These are phyloP conservation scores for Xylaria sp. DNA, from an alignment of 2,329 filamentous ascomycete genomes.

Conservation along the genomic window DNA sequence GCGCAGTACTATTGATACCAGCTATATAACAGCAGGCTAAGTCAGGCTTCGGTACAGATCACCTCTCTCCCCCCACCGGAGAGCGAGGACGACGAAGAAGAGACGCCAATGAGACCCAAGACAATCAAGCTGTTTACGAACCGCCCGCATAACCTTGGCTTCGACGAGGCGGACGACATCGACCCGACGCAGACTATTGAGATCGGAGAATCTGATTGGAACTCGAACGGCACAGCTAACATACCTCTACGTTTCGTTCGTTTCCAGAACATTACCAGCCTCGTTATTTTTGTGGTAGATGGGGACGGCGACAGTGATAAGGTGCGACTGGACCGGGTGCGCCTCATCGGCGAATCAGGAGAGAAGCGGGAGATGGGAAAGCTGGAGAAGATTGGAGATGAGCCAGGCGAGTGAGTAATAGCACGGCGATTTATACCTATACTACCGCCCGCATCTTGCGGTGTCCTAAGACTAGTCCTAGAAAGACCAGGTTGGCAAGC, in stretches of 20 bases:
- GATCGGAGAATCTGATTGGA: slow-evolving; percentile 82
- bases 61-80: slow-evolving; percentile 76
- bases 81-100: slow-evolving; percentile 76
- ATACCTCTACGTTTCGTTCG: slow-evolving; percentile 89
- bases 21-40: slow-evolving; percentile 32
- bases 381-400: slow-evolving; percentile 91
- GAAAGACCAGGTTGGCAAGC: slow-evolving; percentile 17
- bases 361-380: slow-evolving; percentile 94
- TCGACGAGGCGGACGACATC: slow-evolving; percentile 92
- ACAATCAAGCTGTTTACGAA: slow-evolving; percentile 90
- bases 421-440: slow-evolving; percentile 22
- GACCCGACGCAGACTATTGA: slow-evolving; percentile 82
- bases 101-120: slow-evolving; percentile 81
- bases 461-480: slow-evolving; percentile 17
- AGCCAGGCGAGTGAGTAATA: slow-evolving; percentile 65
- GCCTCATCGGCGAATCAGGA: slow-evolving; percentile 86
- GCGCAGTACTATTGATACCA: slow-evolving; percentile 32
- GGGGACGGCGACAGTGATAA: slow-evolving; percentile 86
- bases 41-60: slow-evolving; percentile 64
- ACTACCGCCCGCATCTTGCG: slow-evolving; percentile 32
- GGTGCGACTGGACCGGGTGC: slow-evolving; percentile 81
- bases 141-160: slow-evolving; percentile 87
- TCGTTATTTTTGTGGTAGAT: slow-evolving; percentile 89
- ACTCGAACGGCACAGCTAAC: slow-evolving; percentile 77
- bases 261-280: slow-evolving; percentile 90